Evolutionary conservation across 768 basidiomycete genomes (phyloP), one percentile per base, ranked within the genome.

Genomic region (Holtermannia corniformis): DNA sequence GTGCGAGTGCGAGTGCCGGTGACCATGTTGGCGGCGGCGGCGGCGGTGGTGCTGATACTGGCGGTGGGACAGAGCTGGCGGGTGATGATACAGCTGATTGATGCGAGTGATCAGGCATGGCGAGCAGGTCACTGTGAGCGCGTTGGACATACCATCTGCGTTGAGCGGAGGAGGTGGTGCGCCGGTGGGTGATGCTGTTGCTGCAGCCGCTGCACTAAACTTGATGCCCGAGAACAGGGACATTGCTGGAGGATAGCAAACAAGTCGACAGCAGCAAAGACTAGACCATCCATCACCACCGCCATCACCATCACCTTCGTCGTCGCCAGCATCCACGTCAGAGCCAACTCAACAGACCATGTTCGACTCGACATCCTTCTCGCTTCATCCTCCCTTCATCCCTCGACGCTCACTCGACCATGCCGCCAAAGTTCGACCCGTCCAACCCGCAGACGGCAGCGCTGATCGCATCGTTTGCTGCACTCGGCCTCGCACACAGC

Each of bases 401-500:
- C n/a, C n/a, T n/a, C n/a, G n/a, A n/a, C n/a, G n/a, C n/a, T n/a
- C n/a, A n/a, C 5, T 22, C n/a, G 20, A 19, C 53, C 41, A 73
- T 74, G 72, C 69, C 73, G 1, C 74, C 74, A 41, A 75, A 75
- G 58, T 67, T 74, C 59, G 71, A 75, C 52, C 67, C 72, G 13
- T 70, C 63, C 11, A 64, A 68, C 21, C 73, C 78, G 3, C 75
- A 75, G 21, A 73, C 75, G 32, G 65, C 69, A 13, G 71, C 74
- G 24, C 73, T 79, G 50, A 66, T 79, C 53, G 64, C 72, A 25
- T 76, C 85, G 32, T 90, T 92, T 76, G 79, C 82, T 68, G 79
- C 82, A 32, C 83, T 90, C 52, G 87, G 87, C 22, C 76, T 95
- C 42, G 76, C 83, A 41, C 78, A 81, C 54, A 74, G 83, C 49